Base-by-base conservation (phyloP, 2,329 filamentous ascomycete genomes). In the Claviceps sp. region DNA sequence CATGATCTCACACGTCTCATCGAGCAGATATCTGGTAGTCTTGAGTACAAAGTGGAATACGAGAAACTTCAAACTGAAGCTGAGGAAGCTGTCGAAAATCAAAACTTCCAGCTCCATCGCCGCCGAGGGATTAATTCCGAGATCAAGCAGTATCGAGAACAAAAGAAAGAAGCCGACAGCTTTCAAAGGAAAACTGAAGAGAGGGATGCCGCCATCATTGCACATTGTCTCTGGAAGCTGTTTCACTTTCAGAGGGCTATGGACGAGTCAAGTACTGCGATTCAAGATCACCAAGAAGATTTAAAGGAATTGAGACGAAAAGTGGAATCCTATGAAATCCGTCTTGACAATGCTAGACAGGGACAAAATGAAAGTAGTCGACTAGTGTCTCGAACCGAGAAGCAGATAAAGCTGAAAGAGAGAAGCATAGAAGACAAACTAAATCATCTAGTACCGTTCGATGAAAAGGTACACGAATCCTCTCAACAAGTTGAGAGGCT, bases 141-240 rank as follows among this genome's bases (percentile, higher is more conserved):
- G 69, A 94, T 98, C 66, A 95, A 93, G 65, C 89, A 95, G 62
- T 98, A 96, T 62, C 86, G 95, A 62, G 89, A 97, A 65, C 91
- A 97, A 68, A 97, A 97, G 71, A 84, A 83, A 59, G 93, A 97
- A 64, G 91, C 91, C 5, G 93, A 98, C 58, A 91, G 85, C 60
- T 98, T 91, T 64, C 86, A 94, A 63, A 83, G 81, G 57, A 97
- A 96, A 68, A 86, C 86, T 1, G 86, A 93, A 51, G 88, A 97
- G 66, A 83, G 88, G 48, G 91, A 98, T 64, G 80, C 88, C 51
- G 93, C 91, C 7, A 86, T 96, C 52, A 87, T 97, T 52, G 90
- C 86, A 1, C 91, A 97, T 58, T 90, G 94, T 37, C 73, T 98
- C 14, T 98, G 91, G 91, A 97, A 96, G 69, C 76, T 98, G 1